These are phyloP conservation scores for Irpex lacteus DNA, from an alignment of 1,284 basidiomycete genomes.

Conservation along the genomic window DNA sequence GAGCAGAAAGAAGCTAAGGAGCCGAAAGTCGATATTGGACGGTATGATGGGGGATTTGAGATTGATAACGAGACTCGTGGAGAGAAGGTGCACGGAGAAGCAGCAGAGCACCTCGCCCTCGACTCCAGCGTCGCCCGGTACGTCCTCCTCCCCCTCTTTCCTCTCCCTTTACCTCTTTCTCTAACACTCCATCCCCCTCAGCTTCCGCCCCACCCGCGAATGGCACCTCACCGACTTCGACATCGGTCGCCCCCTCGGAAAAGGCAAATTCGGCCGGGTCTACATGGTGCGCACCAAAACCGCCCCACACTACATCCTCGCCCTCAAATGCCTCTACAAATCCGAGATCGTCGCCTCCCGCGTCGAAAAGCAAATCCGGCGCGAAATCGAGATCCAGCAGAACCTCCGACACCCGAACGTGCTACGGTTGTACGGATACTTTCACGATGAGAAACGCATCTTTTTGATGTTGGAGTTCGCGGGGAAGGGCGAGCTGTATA, in stretches of 20 bases:
- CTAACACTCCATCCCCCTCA: constrained; percentile 28
- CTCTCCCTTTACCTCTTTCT: too few relatives aligned
- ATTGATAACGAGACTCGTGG: constrained; percentile 70
- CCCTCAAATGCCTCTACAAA: constrained; percentile 97
- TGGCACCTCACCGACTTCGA: constrained; percentile 90
- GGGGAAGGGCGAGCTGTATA: constrained; percentile 94
- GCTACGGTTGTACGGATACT: constrained; percentile 92
- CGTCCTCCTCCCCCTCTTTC: constrained; percentile 21
- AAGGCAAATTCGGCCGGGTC: constrained; percentile 98
- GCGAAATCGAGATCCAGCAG: constrained; percentile 99
- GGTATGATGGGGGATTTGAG: constrained; percentile 86
- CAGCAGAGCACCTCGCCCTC: constrained; percentile 72
- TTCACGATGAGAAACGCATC: constrained; percentile 97
- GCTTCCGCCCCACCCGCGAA: constrained; percentile 69
- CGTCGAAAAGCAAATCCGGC: constrained; percentile 91
- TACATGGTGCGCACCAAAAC: constrained; percentile 96
- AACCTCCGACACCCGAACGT: constrained; percentile 97
- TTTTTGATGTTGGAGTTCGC: constrained; percentile 98
- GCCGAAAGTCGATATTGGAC: constrained; percentile 65
- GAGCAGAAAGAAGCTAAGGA: neutral
- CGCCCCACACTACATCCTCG: constrained; percentile 90
- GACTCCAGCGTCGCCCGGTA: constrained; percentile 71
- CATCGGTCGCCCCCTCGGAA: constrained; percentile 94
- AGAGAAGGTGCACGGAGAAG: constrained; percentile 63
- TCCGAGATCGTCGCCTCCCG: constrained; percentile 87